These are phyloP conservation scores for Cutaneotrichosporon curvatum DNA, from an alignment of 1,284 basidiomycete genomes.

Conservation along the genomic window DNA sequence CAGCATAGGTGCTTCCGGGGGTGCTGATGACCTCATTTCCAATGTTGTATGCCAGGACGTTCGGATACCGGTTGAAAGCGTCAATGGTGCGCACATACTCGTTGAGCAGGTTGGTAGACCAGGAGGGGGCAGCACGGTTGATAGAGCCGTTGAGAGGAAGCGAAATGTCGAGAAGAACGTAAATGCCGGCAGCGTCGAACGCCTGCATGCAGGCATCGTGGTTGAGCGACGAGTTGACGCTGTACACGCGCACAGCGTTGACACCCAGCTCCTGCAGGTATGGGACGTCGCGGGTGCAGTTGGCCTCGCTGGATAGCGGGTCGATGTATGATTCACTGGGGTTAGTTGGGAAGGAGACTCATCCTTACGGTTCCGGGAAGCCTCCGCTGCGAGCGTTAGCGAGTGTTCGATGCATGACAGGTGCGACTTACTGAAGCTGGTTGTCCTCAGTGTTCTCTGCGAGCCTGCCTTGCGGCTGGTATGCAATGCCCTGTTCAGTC, in stretches of 20 bases:
- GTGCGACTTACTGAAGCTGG: conserved; percentile 43
- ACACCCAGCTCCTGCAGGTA: conserved; percentile 56
- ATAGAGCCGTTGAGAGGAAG: conserved; percentile 81
- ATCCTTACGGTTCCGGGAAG: conserved; percentile 60
- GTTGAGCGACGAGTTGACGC: conserved; percentile 69
- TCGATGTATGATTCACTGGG: conserved; percentile 50
- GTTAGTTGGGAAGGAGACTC: conserved; percentile 35
- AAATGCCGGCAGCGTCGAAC: conserved; percentile 72
- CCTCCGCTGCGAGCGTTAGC: conserved; percentile 34
- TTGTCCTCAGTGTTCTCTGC: conserved; percentile 50
- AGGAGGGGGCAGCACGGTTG: conserved; percentile 64
- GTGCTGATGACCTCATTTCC: conserved; percentile 78
- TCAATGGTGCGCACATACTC: conserved; percentile 72
- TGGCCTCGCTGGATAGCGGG: conserved; percentile 61
- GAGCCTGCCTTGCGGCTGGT: conserved; percentile 71
- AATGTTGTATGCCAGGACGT: conserved; percentile 72
- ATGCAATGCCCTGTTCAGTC: conserved; percentile 61
- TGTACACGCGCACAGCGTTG: conserved; percentile 70
- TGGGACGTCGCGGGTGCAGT: conserved; percentile 71
- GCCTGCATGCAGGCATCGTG: conserved; percentile 79
- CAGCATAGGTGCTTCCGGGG: conserved; percentile 56
- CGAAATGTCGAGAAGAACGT: conserved; percentile 81
- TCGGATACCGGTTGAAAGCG: conserved; percentile 71
- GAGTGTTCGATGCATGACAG: background rate
- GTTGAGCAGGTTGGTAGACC: conserved; percentile 76